phyloP scores from a whole-genome alignment of 768 basidiomycete species.

The Mycena olivaceomarginata region DNA sequence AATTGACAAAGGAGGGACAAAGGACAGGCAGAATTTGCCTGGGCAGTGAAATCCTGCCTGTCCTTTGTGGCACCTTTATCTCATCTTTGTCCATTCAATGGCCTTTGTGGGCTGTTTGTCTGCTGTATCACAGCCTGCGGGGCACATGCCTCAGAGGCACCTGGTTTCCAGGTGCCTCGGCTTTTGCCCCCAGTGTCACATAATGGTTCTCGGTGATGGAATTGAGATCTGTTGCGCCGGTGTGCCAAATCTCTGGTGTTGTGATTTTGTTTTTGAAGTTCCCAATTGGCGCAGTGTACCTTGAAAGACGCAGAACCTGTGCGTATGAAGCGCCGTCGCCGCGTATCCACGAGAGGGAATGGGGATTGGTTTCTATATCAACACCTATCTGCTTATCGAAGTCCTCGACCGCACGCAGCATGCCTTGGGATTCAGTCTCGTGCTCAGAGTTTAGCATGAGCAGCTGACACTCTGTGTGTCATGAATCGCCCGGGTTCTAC shows the following conservation, averaged over 20 bases:
- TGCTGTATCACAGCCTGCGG: no score
- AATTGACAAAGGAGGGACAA: no score
- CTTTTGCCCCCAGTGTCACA: no score
- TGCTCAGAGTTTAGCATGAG: conserved; percentile 3
- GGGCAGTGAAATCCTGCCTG: no score
- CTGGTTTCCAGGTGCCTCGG: no score
- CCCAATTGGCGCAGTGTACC: not conserved
- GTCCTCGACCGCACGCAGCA: not conserved
- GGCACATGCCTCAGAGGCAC: no score
- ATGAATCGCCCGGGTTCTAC: no score
- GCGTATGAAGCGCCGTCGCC: conserved; percentile 24
- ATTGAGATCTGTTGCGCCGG: conserved; percentile 22
- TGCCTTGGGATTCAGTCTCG: not conserved
- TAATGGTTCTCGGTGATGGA: conserved; percentile 28
- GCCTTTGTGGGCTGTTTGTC: no score
- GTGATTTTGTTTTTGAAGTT: not conserved
- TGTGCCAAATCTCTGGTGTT: conserved; percentile 31
- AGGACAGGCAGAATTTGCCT: no score
- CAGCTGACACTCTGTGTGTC: not conserved
- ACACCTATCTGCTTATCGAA: conserved; percentile 9
- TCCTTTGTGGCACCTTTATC: no score
- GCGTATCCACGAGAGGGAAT: conserved; percentile 6
- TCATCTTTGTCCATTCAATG: no score
- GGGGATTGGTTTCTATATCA: not conserved
- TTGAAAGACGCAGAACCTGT: not conserved